A percentile compares a stretch with the other conserved stretches of the same genome.
phyloP scores from a whole-genome alignment of 2,329 filamentous ascomycete genomes.

The Metarhizium brunneum region DNA sequence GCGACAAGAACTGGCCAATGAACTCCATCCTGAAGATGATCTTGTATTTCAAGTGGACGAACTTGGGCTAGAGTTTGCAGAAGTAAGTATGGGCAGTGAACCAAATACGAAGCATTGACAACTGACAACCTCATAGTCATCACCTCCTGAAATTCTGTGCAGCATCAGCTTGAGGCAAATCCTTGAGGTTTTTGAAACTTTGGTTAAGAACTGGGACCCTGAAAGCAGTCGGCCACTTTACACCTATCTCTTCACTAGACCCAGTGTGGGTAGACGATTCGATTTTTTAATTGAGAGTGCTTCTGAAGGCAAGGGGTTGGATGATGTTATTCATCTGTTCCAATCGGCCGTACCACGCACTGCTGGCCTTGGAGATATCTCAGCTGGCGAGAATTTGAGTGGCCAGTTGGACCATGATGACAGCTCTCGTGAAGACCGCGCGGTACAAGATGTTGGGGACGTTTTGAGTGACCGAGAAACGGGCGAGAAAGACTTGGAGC shows the following conservation, averaged over 20 bases:
- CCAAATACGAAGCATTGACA: neutral
- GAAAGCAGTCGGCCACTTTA: slow-evolving; percentile 29
- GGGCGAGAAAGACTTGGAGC: neutral
- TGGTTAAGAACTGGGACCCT: slow-evolving; percentile 34
- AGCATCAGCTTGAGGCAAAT: slow-evolving; percentile 31
- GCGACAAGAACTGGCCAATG: slow-evolving; percentile 35
- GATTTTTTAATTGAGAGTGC: slow-evolving; percentile 32
- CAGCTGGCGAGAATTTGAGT: slow-evolving; percentile 1
- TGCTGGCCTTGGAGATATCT: neutral
- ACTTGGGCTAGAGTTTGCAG: slow-evolving; percentile 42
- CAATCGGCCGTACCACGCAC: slow-evolving; percentile 13
- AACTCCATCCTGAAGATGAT: slow-evolving; percentile 36
- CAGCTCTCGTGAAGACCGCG: slow-evolving; percentile 9
- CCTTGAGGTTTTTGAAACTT: slow-evolving; percentile 32
- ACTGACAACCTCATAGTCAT: slow-evolving; percentile 19
- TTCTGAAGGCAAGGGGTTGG: slow-evolving; percentile 29
- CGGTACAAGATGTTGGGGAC: slow-evolving; percentile 11
- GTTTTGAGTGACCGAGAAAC: slow-evolving; percentile 9
- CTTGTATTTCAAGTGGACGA: slow-evolving; percentile 42
- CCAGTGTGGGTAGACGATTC: slow-evolving; percentile 28
- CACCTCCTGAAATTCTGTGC: slow-evolving; percentile 22
- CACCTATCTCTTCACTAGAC: slow-evolving; percentile 31
- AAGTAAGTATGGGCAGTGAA: slow-evolving; percentile 25
- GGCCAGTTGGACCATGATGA: slow-evolving; percentile 13
- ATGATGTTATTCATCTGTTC: slow-evolving; percentile 31